Percentiles rank a stretch among this genome's conserved stretches.
These are phyloP conservation scores for Saccharomyces hybrid DNA, from an alignment of 1,139 yeast genomes.

Conservation along the genomic window DNA sequence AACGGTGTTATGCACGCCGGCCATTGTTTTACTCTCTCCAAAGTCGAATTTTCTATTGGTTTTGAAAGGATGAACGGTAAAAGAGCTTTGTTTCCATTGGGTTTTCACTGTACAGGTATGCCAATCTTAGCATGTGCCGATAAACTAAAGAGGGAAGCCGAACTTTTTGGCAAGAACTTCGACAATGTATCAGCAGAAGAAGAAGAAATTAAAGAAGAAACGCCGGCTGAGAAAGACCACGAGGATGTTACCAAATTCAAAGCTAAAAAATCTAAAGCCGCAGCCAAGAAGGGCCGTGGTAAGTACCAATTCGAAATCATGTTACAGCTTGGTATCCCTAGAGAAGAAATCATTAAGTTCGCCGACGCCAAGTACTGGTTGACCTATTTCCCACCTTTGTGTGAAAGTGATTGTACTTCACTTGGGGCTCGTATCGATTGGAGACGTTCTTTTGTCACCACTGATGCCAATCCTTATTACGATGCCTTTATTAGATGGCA, in stretches of 20 bases:
- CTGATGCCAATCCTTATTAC: conserved; percentile 90
- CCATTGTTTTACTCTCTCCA: conserved; percentile 90
- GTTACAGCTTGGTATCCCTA: conserved; percentile 84
- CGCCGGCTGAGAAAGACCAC: conserved; percentile 35
- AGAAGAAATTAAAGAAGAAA: conserved; percentile 40
- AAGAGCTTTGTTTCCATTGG: conserved; percentile 88
- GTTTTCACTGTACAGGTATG: conserved; percentile 99
- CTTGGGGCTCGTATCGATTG: conserved; percentile 96
- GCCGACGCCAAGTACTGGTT: conserved; percentile 91
- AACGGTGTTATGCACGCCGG: conserved; percentile 98
- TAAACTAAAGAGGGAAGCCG: conserved; percentile 86
- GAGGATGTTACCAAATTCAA: conserved; percentile 85
- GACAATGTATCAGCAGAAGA: conserved; percentile 52
- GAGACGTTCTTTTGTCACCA: conserved; percentile 95
- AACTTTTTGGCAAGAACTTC: conserved; percentile 79
- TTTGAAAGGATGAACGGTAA: conserved; percentile 93
- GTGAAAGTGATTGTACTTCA: conserved; percentile 67
- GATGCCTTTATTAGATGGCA: conserved; percentile 97
- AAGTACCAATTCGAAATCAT: conserved; percentile 94
- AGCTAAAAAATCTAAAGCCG: conserved; percentile 89
- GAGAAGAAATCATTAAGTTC: conserved; percentile 74
- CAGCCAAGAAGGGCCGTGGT: conserved; percentile 86
- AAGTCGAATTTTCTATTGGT: conserved; percentile 89
- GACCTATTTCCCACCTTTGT: conserved; percentile 81
- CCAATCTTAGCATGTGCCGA: conserved; percentile 97